These are phyloP conservation scores for Orbilia ellipsospora DNA, from an alignment of 2,329 filamentous ascomycete species.

Conservation along the genomic window DNA sequence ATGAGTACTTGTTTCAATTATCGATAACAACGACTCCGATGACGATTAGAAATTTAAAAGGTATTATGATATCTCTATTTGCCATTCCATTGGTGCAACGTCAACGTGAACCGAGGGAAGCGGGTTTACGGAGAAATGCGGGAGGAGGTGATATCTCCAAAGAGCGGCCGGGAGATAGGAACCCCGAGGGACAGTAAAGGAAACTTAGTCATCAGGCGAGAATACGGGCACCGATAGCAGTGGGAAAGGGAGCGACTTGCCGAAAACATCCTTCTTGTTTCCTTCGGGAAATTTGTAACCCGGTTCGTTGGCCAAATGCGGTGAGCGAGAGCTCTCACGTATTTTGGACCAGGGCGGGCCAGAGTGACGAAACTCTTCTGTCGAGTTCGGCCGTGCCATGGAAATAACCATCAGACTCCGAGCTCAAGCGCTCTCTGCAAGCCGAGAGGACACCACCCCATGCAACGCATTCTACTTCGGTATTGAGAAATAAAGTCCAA, in stretches of 20 bases:
- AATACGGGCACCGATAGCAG: not conserved
- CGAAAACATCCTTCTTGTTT: not conserved
- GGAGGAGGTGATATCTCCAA: not conserved
- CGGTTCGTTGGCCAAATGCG: not conserved
- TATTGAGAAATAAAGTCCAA: no score
- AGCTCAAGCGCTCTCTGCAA: slow-evolving; percentile 9
- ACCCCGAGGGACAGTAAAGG: not conserved
- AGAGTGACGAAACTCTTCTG: no score
- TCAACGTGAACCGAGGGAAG: not conserved
- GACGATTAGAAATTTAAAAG: no score
- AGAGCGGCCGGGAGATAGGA: slow-evolving; percentile 1
- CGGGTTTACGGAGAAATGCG: not conserved
- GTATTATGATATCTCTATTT: no score
- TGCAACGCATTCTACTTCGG: no score
- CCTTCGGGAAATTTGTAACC: slow-evolving; percentile 10
- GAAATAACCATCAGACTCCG: slow-evolving; percentile 9
- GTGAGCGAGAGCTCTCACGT: slow-evolving; percentile 2
- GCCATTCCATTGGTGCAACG: no score
- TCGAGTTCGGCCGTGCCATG: not conserved
- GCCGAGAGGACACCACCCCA: no score
- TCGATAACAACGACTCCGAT: not conserved
- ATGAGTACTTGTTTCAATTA: not conserved
- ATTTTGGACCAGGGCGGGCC: no score
- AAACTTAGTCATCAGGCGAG: slow-evolving; percentile 3
- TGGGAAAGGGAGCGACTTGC: not conserved